phyloP scores from a whole-genome alignment of 2,329 filamentous ascomycete genomes.

The Metarhizium rileyi region DNA sequence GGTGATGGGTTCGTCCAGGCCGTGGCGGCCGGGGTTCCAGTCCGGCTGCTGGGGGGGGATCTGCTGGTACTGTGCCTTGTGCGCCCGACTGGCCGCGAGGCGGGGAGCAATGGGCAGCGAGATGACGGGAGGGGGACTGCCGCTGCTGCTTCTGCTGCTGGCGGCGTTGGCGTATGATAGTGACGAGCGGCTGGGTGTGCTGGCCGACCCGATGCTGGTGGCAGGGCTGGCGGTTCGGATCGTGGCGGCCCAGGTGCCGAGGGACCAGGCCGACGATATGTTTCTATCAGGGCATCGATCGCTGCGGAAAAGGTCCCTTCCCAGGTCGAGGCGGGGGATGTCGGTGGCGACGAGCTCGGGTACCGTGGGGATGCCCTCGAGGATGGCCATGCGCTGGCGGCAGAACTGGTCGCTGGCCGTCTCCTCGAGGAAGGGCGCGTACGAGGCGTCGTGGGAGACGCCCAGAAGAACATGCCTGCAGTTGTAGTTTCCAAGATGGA shows the following conservation, averaged over 20 bases:
- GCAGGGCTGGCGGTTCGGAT: slow-evolving; percentile 10
- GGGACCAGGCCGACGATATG: slow-evolving; percentile 1
- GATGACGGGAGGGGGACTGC: slow-evolving; percentile 20
- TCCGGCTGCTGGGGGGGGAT: slow-evolving; percentile 20
- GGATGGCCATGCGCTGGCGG: slow-evolving; percentile 37
- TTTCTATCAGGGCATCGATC: slow-evolving; percentile 36
- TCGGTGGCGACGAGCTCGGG: slow-evolving; percentile 38
- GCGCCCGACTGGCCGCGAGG: slow-evolving; percentile 5
- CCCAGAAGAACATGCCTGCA: slow-evolving; percentile 54
- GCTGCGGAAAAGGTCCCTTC: slow-evolving; percentile 39
- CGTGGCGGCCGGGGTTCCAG: slow-evolving; percentile 46
- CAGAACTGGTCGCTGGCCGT: slow-evolving; percentile 35
- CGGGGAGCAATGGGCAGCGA: slow-evolving; percentile 29
- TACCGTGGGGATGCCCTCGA: slow-evolving; percentile 44
- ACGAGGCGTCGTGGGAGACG: slow-evolving; percentile 51
- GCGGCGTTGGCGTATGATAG: slow-evolving; percentile 31
- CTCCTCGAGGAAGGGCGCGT: slow-evolving; percentile 49
- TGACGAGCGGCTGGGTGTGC: slow-evolving; percentile 4
- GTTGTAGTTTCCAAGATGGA: slow-evolving; percentile 50
- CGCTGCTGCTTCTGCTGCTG: slow-evolving; percentile 16
- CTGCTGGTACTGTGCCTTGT: slow-evolving; percentile 12
- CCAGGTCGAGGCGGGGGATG: slow-evolving; percentile 36
- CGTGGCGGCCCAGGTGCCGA: slow-evolving; percentile 10
- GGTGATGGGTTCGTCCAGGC: slow-evolving; percentile 42
- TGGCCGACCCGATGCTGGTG: slow-evolving; percentile 8